phyloP scores from a whole-genome alignment of 202 grass and related monocot genomes.

The Hordeum pubiflorum region DNA sequence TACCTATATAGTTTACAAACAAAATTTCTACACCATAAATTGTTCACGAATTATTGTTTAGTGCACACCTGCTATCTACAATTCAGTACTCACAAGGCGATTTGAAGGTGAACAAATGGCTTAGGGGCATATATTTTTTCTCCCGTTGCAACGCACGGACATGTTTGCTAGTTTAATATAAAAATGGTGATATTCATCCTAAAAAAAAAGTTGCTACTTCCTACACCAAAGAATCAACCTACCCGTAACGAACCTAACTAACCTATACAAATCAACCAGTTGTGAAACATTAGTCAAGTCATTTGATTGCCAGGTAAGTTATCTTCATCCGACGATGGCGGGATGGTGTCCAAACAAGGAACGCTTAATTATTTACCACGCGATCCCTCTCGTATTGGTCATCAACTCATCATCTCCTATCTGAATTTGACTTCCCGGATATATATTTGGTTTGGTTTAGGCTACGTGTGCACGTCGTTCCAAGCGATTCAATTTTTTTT shows the following conservation, averaged over 20 bases:
- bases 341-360: neutral
- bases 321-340: neutral
- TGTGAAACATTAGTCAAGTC: neutral
- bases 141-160: too few species aligned
- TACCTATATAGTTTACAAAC: too few species aligned
- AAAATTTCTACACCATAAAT: too few species aligned
- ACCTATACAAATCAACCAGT: neutral
- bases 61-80: too few species aligned
- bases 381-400: neutral
- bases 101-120: too few species aligned
- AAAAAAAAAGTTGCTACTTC: neutral
- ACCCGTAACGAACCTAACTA: neutral
- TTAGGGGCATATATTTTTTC: too few species aligned
- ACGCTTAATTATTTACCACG: neutral
- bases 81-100: too few species aligned
- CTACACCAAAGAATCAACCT: neutral
- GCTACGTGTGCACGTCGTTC: neutral
- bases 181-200: too few species aligned
- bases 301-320: neutral
- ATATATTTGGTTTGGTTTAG: neutral
- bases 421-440: neutral
- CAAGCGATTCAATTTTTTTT: neutral
- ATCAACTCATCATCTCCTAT: neutral
- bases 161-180: too few species aligned
- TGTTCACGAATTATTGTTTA: too few species aligned